Percentiles rank a stretch among this genome's conserved stretches.
phyloP scores from a whole-genome alignment of 495 filamentous ascomycete species.

The Hyaloscypha variabilis region DNA sequence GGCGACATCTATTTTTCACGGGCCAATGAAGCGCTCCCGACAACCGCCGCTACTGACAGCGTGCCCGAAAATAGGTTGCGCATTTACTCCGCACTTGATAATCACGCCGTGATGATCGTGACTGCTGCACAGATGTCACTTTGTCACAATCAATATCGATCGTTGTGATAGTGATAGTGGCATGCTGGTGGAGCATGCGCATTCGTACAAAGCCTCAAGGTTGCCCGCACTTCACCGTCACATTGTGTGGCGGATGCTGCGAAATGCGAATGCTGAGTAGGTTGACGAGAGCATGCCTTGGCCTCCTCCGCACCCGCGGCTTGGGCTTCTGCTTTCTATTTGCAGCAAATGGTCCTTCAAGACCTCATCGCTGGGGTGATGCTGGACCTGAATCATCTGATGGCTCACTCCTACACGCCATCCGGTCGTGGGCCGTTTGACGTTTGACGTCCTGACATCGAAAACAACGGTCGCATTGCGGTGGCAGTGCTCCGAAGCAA shows the following conservation, averaged over 20 bases:
- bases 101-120: neutral
- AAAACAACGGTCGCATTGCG: neutral
- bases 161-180: slow-evolving; percentile 20
- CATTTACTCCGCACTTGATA: neutral
- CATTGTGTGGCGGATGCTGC: neutral
- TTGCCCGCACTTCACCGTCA: neutral
- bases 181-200: neutral
- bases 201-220: neutral
- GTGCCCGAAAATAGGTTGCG: slow-evolving; percentile 1
- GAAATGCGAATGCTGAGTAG: neutral
- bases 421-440: slow-evolving; percentile 10
- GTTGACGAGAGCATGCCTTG: neutral
- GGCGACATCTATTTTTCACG: neutral
- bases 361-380: neutral
- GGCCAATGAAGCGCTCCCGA: slow-evolving; percentile 3
- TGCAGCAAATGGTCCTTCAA: neutral
- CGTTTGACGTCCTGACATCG: neutral
- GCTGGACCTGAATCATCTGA: slow-evolving; percentile 1
- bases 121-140: slow-evolving; percentile 1
- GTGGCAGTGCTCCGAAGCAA: neutral
- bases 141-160: neutral
- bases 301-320: neutral
- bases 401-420: neutral
- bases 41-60: slow-evolving; percentile 19
- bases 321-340: neutral